phyloP scores from a whole-genome alignment of 768 basidiomycete genomes.

The Tylopilus plumbeoviolaceoides region DNA sequence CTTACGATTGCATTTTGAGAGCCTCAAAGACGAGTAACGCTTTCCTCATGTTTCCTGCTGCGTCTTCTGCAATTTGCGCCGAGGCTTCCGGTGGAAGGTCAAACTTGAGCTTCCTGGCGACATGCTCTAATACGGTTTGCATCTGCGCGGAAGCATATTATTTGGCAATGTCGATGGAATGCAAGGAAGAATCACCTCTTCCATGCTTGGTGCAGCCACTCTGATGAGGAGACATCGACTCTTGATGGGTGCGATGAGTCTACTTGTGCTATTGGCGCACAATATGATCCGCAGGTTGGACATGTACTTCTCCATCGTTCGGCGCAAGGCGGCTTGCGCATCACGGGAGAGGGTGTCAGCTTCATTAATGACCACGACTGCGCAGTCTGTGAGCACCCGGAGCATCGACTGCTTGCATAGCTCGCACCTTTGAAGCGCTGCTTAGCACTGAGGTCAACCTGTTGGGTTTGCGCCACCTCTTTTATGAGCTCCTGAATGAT shows the following conservation, averaged over 20 bases:
- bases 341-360: slow-evolving; percentile 93
- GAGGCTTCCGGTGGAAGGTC: slow-evolving; percentile 76
- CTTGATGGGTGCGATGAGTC: slow-evolving; percentile 94
- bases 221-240: slow-evolving; percentile 92
- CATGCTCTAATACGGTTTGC: slow-evolving; percentile 68
- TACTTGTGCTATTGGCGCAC: slow-evolving; percentile 92
- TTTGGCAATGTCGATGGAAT: not conserved
- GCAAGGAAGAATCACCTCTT: slow-evolving; percentile 53
- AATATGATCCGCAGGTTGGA: slow-evolving; percentile 94
- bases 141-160: slow-evolving; percentile 49
- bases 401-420: not conserved
- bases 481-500: slow-evolving; percentile 97
- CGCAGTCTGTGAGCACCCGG: not conserved
- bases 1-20: slow-evolving; percentile 93
- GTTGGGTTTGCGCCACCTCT: slow-evolving; percentile 98
- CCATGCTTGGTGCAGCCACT: slow-evolving; percentile 78
- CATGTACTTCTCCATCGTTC: slow-evolving; percentile 99
- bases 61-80: slow-evolving; percentile 72
- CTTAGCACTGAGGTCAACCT: slow-evolving; percentile 92
- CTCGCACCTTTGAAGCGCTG: slow-evolving; percentile 90
- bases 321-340: slow-evolving; percentile 92
- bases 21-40: slow-evolving; percentile 94
- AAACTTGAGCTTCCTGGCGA: slow-evolving; percentile 77
- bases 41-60: slow-evolving; percentile 89
- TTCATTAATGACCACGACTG: slow-evolving; percentile 98